Base-by-base conservation (phyloP, 1,139 yeast genomes). In the Suhomyces terraborum region DNA sequence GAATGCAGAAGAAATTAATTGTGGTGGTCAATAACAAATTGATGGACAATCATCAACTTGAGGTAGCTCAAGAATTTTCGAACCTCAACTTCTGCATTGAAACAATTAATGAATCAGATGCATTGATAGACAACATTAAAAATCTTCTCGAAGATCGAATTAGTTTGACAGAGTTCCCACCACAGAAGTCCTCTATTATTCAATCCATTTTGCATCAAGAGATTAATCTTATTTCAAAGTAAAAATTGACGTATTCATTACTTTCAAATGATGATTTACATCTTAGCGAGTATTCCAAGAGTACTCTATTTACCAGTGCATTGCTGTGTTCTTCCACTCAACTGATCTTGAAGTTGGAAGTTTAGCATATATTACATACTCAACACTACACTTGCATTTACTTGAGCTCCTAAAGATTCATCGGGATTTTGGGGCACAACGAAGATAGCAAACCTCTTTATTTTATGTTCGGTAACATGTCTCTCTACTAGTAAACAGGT, bases 21-120 rank as follows among this genome's bases (percentile, higher is more conserved):
- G 93, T 84, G 5, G 84, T 88, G 23, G 78, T 82, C 8, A 93
- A 93, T 60, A 73, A 76, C 9, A 50, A 59, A 4, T 70, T 93
- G 16, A 84, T 88, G 91, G 88, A 88, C 56, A 87, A 88, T 58
- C 98, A 93, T 59, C 98, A 93, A 61, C 54, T 64, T 21, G 95
- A 91, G 51, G 82, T 88, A 8, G 95, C 96, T 0, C 51, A 63
- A 6, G 82, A 78, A 43, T 75, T 88, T 43, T 70, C 64, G 14
- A 46, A 54, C 36, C 56, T 32, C 56, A 42, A 40, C 13, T 42
- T 46, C 30, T 44, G 46, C 25, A 16, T 35, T 8, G 37, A 29
- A 6, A 17, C 41, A n/a, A 35, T 35, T n/a, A 38, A 28, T 10
- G 12, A 16, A n/a, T 17, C 16, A 6, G 14, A 8, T 6, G 31